Evolutionary conservation across 2,329 filamentous ascomycete genomes (phyloP), one percentile per base, ranked within the genome.

Genomic region (Hypoxylon sp.): DNA sequence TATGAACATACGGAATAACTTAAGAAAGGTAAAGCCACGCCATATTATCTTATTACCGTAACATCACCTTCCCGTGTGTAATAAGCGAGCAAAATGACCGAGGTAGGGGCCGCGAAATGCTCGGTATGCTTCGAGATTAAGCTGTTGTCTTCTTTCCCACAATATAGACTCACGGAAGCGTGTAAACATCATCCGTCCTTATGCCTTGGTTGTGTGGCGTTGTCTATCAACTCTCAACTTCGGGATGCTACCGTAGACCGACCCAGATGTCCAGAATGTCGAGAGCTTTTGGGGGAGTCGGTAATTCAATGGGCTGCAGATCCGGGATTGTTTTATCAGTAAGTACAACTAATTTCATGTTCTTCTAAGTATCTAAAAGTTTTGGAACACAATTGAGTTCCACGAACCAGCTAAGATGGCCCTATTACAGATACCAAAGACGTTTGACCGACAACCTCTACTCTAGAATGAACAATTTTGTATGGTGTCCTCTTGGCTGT

Each of bases 401-500:
- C 16, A 26, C 14, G 9, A 18, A 11, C n/a, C 3, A 24, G 2
- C 7, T 28, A 30, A 20, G 36, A 16, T 20, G 33, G 61, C 4
- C 32, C 1, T n/a, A 42, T 4, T 20, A 12, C n/a, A 69, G 70
- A 32, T 71, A 63, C 22, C 45, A 58, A 2, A 59, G 24, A 11
- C 57, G 49, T 11, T 33, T 16, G n/a, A 52, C 69, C 3, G 62
- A 70, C 2, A 9, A 24, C n/a, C 48, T 70, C 4, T 18, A 87
- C 55, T 78, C 80, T 16, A 71, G 76, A 18, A 74, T 81, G 1
- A 75, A 79, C 0, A 80, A 81, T 30, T 88, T 87, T 67, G 73
- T 81, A 12, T 87, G 84, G 82, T 89, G 86, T 68, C 79, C 85
- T 1, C 75, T 83, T 0, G 78, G 76, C 2, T 89, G 87, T 69